Evolutionary conservation across 2,329 filamentous ascomycete species (phyloP), one percentile per base, ranked within the genome.

Genomic region (Hypoxylon sp.): DNA sequence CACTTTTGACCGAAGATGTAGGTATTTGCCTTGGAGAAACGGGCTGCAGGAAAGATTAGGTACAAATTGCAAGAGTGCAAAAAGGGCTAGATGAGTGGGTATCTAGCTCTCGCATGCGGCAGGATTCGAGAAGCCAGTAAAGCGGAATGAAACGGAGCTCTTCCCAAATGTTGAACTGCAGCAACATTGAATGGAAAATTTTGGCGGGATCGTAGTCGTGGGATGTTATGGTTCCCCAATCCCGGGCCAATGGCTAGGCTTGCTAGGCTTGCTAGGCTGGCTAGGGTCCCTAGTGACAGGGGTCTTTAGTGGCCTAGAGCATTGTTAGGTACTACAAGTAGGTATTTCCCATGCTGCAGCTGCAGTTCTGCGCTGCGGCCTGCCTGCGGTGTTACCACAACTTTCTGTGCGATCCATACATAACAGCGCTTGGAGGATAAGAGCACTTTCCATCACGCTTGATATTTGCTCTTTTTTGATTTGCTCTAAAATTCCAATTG

Each of bases 91-190:
- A 13, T 47, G 13, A 16, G 23, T 25, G 17, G 26, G 32, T 51
- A 27, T 16, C 29, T 41, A 27, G 12, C 34, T 40, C 30, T 49
- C 20, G 35, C 13, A 36, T 20, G 7, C 9, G 36, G 30, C 40
- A 26, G 51, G 47, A 41, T 12, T 35, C 31, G 34, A 35, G 27
- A 34, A 43, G 38, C 23, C 7, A 36, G 25, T 44, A 43, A 35
- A 25, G n/a, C 47, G 37, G 55, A 47, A 54, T 48, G 29, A 51
- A 51, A 57, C 59, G 55, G 63, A 43, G 9, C 5, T 62, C 57
- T 58, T 67, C 66, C 66, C 66, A 68, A 68, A 68, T 66, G 66
- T 68, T 68, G 66, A 68, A 68, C 61, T 61, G 57, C 53, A 54
- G n/a, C n/a, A n/a, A n/a, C n/a, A n/a, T n/a, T 47, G 43, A 51